A percentile compares a stretch with the other conserved stretches of the same genome.
phyloP scores from a whole-genome alignment of 495 filamentous ascomycete species.

The Jackrogersella multiformis region DNA sequence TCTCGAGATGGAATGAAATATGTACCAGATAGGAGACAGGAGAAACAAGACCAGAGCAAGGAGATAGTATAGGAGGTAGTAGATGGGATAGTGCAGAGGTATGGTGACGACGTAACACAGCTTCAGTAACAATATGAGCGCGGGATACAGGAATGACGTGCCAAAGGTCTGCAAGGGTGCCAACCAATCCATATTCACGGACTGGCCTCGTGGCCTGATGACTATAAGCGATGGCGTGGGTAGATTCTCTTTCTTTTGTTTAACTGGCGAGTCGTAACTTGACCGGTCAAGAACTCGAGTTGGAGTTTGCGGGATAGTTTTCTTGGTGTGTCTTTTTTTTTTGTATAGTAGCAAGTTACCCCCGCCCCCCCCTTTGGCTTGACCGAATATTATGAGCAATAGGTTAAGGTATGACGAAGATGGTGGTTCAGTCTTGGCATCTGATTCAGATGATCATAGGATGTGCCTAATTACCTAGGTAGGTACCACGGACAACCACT shows the following conservation, averaged over 20 bases:
- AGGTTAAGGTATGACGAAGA: conserved; percentile 22
- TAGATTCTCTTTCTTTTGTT: conserved; percentile 17
- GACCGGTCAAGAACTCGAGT: conserved; percentile 16
- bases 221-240: conserved; percentile 6
- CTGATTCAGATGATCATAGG: conserved; percentile 38
- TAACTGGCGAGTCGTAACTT: conserved; percentile 17
- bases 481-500: conserved; percentile 12
- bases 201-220: conserved; percentile 31
- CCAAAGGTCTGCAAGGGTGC: conserved; percentile 36
- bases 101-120: conserved; percentile 47
- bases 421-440: conserved; percentile 32
- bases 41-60: conserved; percentile 45
- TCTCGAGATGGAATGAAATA: conserved; percentile 43
- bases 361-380: no score
- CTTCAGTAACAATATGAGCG: conserved; percentile 30
- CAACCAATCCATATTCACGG: conserved; percentile 40
- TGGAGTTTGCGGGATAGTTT: background rate
- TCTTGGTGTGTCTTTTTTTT: background rate
- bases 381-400: conserved; percentile 27
- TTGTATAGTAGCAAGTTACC: background rate
- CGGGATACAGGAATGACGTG: conserved; percentile 46
- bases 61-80: conserved; percentile 51
- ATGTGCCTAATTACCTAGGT: background rate
- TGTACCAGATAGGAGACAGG: conserved; percentile 49
- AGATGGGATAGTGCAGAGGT: conserved; percentile 48